Percentiles rank a stretch among this genome's conserved stretches.
These are phyloP conservation scores for Eucalyptus pumila DNA, from an alignment of 345 rosid genomes.

Conservation along the genomic window DNA sequence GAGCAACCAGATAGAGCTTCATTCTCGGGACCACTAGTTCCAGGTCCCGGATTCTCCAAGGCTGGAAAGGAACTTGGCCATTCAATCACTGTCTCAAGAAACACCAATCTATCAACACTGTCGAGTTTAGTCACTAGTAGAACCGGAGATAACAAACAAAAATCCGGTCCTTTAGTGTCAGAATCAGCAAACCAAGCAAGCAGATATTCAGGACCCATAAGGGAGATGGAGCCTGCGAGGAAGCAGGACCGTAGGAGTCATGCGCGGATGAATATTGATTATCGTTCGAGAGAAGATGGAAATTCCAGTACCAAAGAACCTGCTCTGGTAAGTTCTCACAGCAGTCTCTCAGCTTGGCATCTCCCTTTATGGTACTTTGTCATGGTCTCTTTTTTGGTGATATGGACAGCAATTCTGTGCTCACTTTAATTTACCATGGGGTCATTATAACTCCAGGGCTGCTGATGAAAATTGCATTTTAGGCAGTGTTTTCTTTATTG, in stretches of 20 bases:
- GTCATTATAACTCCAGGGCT: not conserved
- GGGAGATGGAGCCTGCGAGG: constrained; percentile 3
- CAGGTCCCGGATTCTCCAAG: constrained; percentile 17
- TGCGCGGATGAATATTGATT: constrained; percentile 4
- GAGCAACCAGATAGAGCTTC: constrained; percentile 24
- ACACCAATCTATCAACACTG: constrained; percentile 20
- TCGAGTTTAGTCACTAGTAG: constrained; percentile 41
- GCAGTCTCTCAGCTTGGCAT: not conserved
- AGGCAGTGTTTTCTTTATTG: not conserved
- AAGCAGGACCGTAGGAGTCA: constrained; percentile 17
- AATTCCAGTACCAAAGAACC: constrained; percentile 14
- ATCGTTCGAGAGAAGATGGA: constrained; percentile 20
- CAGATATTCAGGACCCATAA: constrained; percentile 7
- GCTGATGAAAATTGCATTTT: not conserved
- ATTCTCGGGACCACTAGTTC: constrained; percentile 50
- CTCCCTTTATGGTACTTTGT: not conserved
- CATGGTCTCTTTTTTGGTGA: not conserved
- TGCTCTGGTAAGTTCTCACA: constrained; percentile 20
- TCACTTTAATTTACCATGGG: not conserved
- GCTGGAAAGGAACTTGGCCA: constrained; percentile 14
- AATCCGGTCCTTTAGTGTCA: constrained; percentile 6
- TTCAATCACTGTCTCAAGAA: not conserved
- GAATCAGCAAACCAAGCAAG: constrained; percentile 8
- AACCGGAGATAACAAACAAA: constrained; percentile 20
- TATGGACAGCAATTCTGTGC: not conserved